Evolutionary conservation across 1,139 yeast genomes (phyloP).

Genomic region (Hanseniaspora gamundiae): DNA sequence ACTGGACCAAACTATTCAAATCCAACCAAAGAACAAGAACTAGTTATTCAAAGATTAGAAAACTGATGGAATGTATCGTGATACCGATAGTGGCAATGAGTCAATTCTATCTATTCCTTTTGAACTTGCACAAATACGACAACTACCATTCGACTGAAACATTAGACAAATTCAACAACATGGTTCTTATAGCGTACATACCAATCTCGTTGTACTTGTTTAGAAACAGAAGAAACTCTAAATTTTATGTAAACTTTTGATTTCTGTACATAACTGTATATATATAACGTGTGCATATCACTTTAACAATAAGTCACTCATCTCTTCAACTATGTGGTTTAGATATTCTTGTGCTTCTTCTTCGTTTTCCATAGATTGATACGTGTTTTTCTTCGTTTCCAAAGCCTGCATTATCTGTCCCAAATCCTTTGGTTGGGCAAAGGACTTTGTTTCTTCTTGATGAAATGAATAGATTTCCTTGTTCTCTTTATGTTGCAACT

Average conservation of each 20-base stretch:
- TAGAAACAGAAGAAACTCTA: slow-evolving; percentile 13
- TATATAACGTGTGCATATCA: not conserved
- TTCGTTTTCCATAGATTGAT: slow-evolving; percentile 8
- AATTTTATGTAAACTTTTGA: slow-evolving; percentile 3
- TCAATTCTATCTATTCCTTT: slow-evolving; percentile 42
- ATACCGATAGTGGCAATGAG: slow-evolving; percentile 36
- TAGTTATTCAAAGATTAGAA: slow-evolving; percentile 30
- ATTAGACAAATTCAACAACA: slow-evolving; percentile 15
- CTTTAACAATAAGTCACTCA: slow-evolving; percentile 11
- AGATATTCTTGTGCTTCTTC: slow-evolving; percentile 17
- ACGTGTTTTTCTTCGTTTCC: slow-evolving; percentile 15
- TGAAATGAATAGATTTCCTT: not conserved
- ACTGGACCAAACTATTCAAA: slow-evolving; percentile 20
- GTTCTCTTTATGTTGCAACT: not conserved
- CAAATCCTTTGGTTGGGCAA: slow-evolving; percentile 8
- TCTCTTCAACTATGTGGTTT: slow-evolving; percentile 17
- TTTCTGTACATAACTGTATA: slow-evolving; percentile 6
- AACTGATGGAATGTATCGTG: slow-evolving; percentile 30
- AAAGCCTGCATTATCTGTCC: slow-evolving; percentile 11
- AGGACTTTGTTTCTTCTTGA: too few relatives aligned
- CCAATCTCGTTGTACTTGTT: slow-evolving; percentile 23
- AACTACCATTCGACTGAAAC: slow-evolving; percentile 22
- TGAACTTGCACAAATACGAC: slow-evolving; percentile 34
- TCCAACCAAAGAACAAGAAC: slow-evolving; percentile 26
- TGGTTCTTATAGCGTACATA: slow-evolving; percentile 20